Evolutionary conservation across 2,329 filamentous ascomycete species (phyloP).

Genomic region (Fragosphaeria purpurea): DNA sequence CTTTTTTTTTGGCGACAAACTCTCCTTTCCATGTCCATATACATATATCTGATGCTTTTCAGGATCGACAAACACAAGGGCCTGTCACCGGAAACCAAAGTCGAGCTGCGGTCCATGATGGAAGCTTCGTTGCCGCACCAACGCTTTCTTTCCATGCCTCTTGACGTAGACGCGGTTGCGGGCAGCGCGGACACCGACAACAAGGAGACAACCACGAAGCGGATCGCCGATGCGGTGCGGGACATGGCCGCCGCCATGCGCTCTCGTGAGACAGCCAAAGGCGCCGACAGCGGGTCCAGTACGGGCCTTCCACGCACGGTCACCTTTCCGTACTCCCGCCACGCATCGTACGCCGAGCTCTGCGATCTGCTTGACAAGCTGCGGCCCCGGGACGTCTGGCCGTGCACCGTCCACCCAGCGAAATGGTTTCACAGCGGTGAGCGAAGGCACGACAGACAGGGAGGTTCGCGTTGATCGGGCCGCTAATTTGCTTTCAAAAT

Average conservation of each 20-base stretch:
- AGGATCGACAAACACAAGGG: constrained; percentile 15
- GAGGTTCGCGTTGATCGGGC: too few relatives aligned
- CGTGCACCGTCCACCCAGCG: constrained; percentile 61
- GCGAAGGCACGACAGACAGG: not conserved
- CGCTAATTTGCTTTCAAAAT: too few relatives aligned
- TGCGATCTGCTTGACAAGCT: constrained; percentile 60
- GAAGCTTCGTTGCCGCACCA: constrained; percentile 14
- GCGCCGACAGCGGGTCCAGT: too few relatives aligned
- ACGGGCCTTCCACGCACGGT: constrained; percentile 28
- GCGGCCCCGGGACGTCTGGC: constrained; percentile 65
- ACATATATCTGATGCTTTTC: not conserved
- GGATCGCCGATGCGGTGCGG: too few relatives aligned
- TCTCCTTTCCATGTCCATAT: too few relatives aligned
- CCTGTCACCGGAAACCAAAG: constrained; percentile 13
- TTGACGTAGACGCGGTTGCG: constrained; percentile 15
- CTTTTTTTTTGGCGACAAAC: not conserved
- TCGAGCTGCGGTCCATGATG: constrained; percentile 16
- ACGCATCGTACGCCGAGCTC: constrained; percentile 77
- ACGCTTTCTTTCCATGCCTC: constrained; percentile 24
- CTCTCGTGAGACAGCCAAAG: too few relatives aligned
- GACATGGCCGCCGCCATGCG: too few relatives aligned
- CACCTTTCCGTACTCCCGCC: constrained; percentile 74
- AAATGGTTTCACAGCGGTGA: constrained; percentile 49
- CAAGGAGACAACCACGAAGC: too few relatives aligned
- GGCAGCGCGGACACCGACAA: not conserved